These are phyloP conservation scores for Acanthamoeba culbertsoni DNA, from an alignment of 208 protist genomes.

Conservation along the genomic window DNA sequence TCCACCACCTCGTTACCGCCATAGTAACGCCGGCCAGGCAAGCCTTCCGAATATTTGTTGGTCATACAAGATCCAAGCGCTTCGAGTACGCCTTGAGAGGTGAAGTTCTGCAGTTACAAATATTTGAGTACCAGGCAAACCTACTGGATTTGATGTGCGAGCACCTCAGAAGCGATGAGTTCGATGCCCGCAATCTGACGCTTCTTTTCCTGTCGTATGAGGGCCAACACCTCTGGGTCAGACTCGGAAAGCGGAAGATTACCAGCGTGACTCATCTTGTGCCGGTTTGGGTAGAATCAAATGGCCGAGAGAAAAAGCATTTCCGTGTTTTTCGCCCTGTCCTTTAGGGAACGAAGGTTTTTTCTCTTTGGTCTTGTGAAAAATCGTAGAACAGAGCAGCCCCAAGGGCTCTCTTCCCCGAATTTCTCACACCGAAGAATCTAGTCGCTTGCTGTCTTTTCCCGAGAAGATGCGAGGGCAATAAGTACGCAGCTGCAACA, in stretches of 20 bases:
- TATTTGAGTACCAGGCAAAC: background rate
- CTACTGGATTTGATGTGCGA: background rate
- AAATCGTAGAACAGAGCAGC: no score
- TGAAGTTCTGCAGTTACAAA: conserved; percentile 91
- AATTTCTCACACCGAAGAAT: no score
- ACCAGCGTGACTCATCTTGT: background rate
- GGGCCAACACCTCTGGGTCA: conserved; percentile 84
- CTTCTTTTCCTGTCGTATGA: conserved; percentile 86
- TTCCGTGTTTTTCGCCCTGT: no score
- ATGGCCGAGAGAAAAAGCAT: background rate
- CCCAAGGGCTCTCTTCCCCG: no score
- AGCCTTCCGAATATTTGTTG: conserved; percentile 91
- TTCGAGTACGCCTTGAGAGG: conserved; percentile 84
- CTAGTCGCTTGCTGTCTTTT: no score
- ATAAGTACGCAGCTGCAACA: no score
- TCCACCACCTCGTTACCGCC: conserved; percentile 85
- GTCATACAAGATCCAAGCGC: conserved; percentile 84
- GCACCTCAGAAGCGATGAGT: conserved; percentile 91
- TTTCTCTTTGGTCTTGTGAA: no score
- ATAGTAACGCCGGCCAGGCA: conserved; percentile 84
- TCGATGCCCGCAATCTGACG: conserved; percentile 87
- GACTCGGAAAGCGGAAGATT: conserved; percentile 72
- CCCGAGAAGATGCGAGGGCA: no score
- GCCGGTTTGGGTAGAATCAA: background rate
- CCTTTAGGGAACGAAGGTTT: no score